These are phyloP conservation scores for Leishmania braziliensis DNA, from an alignment of 208 protist species.

Conservation along the genomic window DNA sequence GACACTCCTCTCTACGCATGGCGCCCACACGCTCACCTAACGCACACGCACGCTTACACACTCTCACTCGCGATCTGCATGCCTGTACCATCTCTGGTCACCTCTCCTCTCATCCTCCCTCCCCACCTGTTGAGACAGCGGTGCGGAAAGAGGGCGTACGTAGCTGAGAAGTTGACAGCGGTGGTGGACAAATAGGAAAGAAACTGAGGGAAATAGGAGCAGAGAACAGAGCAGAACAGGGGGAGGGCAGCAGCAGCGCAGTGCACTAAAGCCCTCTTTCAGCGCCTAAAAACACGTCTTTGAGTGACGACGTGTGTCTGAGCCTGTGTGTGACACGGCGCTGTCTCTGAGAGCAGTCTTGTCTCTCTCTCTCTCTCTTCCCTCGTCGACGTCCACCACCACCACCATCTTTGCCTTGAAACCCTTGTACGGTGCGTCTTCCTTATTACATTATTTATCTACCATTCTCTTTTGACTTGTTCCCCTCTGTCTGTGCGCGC, in stretches of 20 bases:
- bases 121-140: background rate
- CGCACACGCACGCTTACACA: background rate
- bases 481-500: background rate
- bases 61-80: background rate
- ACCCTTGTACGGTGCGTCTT: background rate
- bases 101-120: too few species aligned
- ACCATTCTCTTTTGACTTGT: background rate
- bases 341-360: background rate
- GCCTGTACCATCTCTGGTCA: background rate
- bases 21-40: background rate
- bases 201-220: background rate
- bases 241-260: background rate
- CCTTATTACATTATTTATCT: background rate
- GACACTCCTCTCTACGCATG: background rate
- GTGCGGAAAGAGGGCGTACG: background rate
- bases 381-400: background rate
- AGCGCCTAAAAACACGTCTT: background rate
- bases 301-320: background rate
- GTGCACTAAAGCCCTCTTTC: background rate
- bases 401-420: background rate
- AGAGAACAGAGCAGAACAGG: background rate
- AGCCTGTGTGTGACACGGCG: background rate
- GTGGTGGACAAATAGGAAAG: background rate
- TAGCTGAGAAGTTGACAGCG: background rate
- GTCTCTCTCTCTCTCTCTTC: background rate